Evolutionary conservation across 2,329 filamentous ascomycete species (phyloP).

Genomic region (Microcyclosporella mali): DNA sequence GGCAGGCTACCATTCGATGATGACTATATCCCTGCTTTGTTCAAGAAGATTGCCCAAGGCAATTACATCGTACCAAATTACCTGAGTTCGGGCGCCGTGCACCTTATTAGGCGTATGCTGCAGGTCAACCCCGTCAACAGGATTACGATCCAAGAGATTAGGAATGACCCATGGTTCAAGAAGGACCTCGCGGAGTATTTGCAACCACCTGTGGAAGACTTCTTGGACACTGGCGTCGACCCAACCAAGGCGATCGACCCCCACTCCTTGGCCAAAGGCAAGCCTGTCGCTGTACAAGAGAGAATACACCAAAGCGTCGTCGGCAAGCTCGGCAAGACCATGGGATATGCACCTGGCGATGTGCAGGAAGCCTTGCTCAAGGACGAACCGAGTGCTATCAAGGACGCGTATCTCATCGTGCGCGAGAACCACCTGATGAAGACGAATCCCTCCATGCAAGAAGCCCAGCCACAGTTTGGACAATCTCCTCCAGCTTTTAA

Average conservation of each 20-base stretch:
- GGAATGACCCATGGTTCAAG: conserved; percentile 88
- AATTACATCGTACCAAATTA: conserved; percentile 89
- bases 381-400: conserved; percentile 93
- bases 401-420: conserved; percentile 97
- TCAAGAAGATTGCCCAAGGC: conserved; percentile 94
- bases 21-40: conserved; percentile 93
- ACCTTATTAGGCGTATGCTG: conserved; percentile 85
- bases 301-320: conserved; percentile 89
- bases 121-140: conserved; percentile 92
- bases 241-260: conserved; percentile 85
- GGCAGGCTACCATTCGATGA: conserved; percentile 86
- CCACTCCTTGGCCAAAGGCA: conserved; percentile 71
- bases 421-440: conserved; percentile 97
- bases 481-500: conserved; percentile 19
- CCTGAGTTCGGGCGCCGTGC: conserved; percentile 75
- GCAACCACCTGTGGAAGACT: conserved; percentile 80
- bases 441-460: conserved; percentile 57
- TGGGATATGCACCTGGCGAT: conserved; percentile 93
- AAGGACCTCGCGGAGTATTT: conserved; percentile 82
- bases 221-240: conserved; percentile 88
- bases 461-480: conserved; percentile 46
- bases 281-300: conserved; percentile 72
- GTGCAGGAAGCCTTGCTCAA: conserved; percentile 90
- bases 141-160: conserved; percentile 89
- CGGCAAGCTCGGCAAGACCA: conserved; percentile 92